Evolutionary conservation across 257 asterid genomes (phyloP), one percentile per base, ranked within the genome.

Genomic region (Plectranthus barbatus): DNA sequence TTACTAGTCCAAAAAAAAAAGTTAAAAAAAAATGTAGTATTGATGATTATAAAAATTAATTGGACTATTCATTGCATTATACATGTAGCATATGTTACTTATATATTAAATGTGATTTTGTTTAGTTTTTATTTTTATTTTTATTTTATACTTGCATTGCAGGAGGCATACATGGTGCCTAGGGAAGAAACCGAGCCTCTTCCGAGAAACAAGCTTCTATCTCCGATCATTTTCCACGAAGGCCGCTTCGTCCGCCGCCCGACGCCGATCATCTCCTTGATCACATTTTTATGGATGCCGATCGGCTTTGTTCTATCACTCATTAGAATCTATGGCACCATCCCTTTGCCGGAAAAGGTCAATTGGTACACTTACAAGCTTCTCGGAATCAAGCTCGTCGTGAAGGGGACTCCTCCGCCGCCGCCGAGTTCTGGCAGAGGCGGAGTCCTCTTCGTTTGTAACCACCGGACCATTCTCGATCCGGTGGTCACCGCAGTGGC

Each of bases 231-330:
- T 19, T 92, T 92, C 41, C 99, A 89, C 58, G 96, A 92, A 47
- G 99, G 97, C 15, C 95, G 97, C 29, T 60, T 86, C 5, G 97
- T 83, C 1, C 95, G 85, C 61, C 70, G 91, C 42, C 98, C 98
- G 2, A 88, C 97, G 3, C 98, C 98, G 0, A 59, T 88, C 0
- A 78, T 76, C 9, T 85, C 95, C 0, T 60, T 91, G 1, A 37
- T 86, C 41, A 86, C 95, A 21, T 80, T 86, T 61, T 66, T 88
- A 10, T 91, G 95, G 94, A 59, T 91, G 84, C 96, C 98, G 3
- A 67, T 88, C 29, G 96, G 91, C 15, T 60, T 88, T 26, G 1
- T 84, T 20, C 75, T 91, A 2, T 80, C 95, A 0, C 37, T 88
- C 6, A 11, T 91, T 0, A 64, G 98, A 6, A 88, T 88, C 3